Conservation (phyloP, 2,329 filamentous ascomycete genomes). For the Arthroderma sp. region DNA sequence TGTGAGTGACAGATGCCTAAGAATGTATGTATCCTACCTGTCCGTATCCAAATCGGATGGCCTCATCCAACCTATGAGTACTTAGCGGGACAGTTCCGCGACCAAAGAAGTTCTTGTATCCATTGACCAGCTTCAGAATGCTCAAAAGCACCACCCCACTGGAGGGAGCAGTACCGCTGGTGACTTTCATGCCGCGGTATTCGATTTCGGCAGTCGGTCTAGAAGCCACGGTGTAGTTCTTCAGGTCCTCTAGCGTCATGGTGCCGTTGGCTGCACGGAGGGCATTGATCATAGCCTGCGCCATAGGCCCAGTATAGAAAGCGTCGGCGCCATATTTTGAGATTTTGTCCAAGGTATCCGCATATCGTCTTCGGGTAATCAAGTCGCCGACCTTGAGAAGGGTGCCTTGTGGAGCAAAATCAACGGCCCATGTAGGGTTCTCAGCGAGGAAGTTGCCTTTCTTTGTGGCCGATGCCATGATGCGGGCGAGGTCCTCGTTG, state of each 20-base stretch:
- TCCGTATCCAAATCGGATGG: conserved; percentile 80
- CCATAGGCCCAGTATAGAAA: conserved; percentile 63
- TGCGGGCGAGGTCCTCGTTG: conserved; percentile 59
- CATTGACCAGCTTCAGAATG: conserved; percentile 71
- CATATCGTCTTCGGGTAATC: conserved; percentile 71
- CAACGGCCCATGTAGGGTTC: conserved; percentile 68
- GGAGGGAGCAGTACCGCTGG: conserved; percentile 55
- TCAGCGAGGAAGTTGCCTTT: conserved; percentile 55
- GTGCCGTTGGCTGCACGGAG: conserved; percentile 63
- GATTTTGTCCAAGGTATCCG: conserved; percentile 65
- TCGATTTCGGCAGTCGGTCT: conserved; percentile 52
- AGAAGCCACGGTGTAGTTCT: conserved; percentile 56
- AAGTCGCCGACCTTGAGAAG: conserved; percentile 59
- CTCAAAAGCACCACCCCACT: conserved; percentile 65
- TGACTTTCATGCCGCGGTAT: conserved; percentile 60
- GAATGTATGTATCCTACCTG: conserved; percentile 24
- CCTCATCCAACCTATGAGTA: conserved; percentile 73
- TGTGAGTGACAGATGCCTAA: background rate
- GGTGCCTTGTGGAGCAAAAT: conserved; percentile 76
- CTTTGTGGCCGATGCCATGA: conserved; percentile 49
- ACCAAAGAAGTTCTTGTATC: conserved; percentile 54
- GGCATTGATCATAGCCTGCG: conserved; percentile 58
- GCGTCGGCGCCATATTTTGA: conserved; percentile 58
- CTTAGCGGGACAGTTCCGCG: conserved; percentile 51
- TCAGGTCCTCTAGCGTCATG: conserved; percentile 69